Evolutionary conservation across 2,329 filamentous ascomycete genomes (phyloP).

Genomic region (Aspergillus proliferans): DNA sequence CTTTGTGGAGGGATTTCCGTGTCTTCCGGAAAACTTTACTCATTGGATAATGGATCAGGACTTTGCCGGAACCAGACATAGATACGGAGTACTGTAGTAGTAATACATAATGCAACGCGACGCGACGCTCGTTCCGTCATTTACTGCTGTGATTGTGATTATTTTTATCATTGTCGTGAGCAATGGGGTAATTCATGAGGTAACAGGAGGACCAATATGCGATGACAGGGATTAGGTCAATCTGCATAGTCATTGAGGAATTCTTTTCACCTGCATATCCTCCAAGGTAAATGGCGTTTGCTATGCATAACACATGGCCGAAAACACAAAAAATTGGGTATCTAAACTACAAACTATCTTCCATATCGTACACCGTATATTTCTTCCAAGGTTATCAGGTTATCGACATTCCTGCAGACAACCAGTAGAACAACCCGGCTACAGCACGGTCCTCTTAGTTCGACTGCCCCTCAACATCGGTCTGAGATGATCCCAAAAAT

Average conservation of each 20-base stretch:
- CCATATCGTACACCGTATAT: neutral
- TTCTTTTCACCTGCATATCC: no score
- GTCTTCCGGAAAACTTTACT: neutral
- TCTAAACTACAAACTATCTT: neutral
- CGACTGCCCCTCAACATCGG: slow-evolving; percentile 1
- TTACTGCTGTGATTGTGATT: neutral
- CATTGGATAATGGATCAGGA: neutral
- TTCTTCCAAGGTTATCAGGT: neutral
- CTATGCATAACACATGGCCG: neutral
- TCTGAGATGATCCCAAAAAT: slow-evolving; percentile 46
- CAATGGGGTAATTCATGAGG: no score
- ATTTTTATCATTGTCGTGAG: neutral
- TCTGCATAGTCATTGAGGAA: neutral
- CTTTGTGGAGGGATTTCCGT: neutral
- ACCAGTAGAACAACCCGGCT: neutral
- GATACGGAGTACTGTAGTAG: no score
- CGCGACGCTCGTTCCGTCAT: neutral
- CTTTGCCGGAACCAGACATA: neutral
- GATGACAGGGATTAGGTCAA: neutral
- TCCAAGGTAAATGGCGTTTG: no score
- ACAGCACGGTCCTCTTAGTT: neutral
- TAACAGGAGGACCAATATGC: no score
- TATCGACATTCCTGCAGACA: neutral
- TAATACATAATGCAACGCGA: no score
- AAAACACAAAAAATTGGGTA: neutral